A percentile compares a stretch with the other conserved stretches of the same genome.
phyloP scores from a whole-genome alignment of 2,329 filamentous ascomycete species.

The Fusarium sp. region DNA sequence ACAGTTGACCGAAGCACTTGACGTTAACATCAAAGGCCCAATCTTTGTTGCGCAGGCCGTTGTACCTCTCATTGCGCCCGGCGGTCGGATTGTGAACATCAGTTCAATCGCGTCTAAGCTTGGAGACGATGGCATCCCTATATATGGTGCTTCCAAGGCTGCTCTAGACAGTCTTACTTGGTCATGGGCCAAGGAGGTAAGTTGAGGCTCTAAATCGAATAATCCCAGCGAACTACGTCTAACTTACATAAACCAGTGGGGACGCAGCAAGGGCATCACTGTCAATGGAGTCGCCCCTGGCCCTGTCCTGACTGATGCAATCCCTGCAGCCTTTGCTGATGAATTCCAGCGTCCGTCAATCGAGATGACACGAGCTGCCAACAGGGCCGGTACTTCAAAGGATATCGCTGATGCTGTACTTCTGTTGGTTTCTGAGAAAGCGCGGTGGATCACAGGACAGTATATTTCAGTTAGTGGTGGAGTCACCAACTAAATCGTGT shows the following conservation, averaged over 20 bases:
- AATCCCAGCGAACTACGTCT: too few species aligned
- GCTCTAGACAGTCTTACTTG: conserved; percentile 56
- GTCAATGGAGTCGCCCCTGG: conserved; percentile 61
- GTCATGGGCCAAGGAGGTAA: conserved; percentile 55
- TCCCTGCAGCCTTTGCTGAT: conserved; percentile 31
- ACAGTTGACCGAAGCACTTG: conserved; percentile 49
- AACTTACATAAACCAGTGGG: conserved; percentile 45
- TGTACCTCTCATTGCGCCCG: conserved; percentile 56
- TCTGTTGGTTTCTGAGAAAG: conserved; percentile 24
- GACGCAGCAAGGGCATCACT: conserved; percentile 57
- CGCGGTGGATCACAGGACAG: conserved; percentile 33
- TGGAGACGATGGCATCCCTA: conserved; percentile 29
- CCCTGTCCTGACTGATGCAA: conserved; percentile 55
- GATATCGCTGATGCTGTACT: conserved; percentile 59
- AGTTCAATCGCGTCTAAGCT: conserved; percentile 34
- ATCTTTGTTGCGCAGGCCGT: conserved; percentile 56
- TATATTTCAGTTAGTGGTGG: conserved; percentile 29
- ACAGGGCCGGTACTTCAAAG: conserved; percentile 54
- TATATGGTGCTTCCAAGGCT: conserved; percentile 51
- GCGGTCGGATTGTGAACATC: conserved; percentile 48
- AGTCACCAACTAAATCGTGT: neutral
- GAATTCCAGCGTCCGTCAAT: conserved; percentile 31
- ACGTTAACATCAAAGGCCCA: conserved; percentile 55
- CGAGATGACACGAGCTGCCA: conserved; percentile 51
- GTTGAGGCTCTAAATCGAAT: neutral